Conservation (phyloP, 75 land plant species). For the Sequoiadendron giganteum region DNA sequence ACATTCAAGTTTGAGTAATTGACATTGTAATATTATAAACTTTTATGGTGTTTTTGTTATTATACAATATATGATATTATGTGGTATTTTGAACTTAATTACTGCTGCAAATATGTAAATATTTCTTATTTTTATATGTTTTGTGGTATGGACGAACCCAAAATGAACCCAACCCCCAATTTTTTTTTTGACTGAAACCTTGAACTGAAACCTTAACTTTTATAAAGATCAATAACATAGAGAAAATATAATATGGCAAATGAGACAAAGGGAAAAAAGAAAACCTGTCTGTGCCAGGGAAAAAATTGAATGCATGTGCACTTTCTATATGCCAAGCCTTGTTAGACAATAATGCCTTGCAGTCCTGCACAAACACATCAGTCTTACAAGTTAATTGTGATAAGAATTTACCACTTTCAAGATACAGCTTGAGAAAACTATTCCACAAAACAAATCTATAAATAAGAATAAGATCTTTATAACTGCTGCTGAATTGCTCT, state of each 20-base stretch:
- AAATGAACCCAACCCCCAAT: too few relatives aligned
- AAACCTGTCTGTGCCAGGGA: conserved; percentile 97
- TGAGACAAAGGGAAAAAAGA: neutral
- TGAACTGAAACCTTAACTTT: too few relatives aligned
- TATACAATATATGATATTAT: too few relatives aligned
- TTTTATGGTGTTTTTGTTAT: too few relatives aligned
- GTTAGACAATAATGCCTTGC: conserved; percentile 52
- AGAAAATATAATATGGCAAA: conserved; percentile 6
- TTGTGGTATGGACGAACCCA: too few relatives aligned
- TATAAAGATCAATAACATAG: too few relatives aligned
- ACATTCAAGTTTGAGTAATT: too few relatives aligned
- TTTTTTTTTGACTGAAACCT: too few relatives aligned
- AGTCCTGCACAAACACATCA: conserved; percentile 54
- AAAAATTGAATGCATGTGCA: conserved; percentile 95
- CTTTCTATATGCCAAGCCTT: conserved; percentile 83
- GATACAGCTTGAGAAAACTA: neutral
- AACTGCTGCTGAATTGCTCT: neutral
- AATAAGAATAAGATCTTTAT: neutral
- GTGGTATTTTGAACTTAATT: too few relatives aligned
- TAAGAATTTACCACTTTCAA: neutral
- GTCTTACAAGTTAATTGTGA: neutral
- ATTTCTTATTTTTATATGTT: too few relatives aligned
- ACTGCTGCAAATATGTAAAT: too few relatives aligned
- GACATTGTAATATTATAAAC: too few relatives aligned
- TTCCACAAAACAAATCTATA: neutral